These are phyloP conservation scores for Castanospermum australe DNA, from an alignment of 306 rosid genomes.

Conservation along the genomic window DNA sequence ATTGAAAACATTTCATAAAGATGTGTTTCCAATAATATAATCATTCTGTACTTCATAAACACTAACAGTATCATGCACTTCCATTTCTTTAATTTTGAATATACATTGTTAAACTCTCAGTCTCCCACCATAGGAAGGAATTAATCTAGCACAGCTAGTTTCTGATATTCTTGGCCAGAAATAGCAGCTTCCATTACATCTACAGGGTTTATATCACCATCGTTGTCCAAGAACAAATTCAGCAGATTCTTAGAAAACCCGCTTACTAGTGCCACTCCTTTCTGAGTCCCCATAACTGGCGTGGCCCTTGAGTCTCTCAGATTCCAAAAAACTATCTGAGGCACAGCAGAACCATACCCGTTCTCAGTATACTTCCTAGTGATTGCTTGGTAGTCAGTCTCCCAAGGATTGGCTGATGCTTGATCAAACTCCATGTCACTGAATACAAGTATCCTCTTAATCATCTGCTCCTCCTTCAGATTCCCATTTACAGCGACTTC, in stretches of 20 bases:
- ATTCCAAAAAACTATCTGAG: constrained; percentile 78
- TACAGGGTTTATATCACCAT: constrained; percentile 40
- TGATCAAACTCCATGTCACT: constrained; percentile 79
- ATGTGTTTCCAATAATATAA: not conserved
- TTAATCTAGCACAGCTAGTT: constrained; percentile 45
- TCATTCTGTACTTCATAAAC: not conserved
- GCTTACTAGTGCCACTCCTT: constrained; percentile 70
- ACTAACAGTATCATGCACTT: not conserved
- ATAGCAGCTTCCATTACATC: constrained; percentile 46
- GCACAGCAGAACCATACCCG: constrained; percentile 54
- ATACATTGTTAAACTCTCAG: not conserved
- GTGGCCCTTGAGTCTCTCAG: constrained; percentile 56
- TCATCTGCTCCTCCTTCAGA: constrained; percentile 54
- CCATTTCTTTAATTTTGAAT: not conserved
- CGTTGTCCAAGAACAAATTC: constrained; percentile 54
- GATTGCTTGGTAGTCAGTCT: constrained; percentile 66
- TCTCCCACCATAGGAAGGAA: not conserved
- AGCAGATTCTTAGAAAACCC: constrained; percentile 77
- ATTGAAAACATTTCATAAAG: not conserved
- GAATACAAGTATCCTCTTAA: constrained; percentile 63
- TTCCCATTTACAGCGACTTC: constrained; percentile 62
- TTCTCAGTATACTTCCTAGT: constrained; percentile 46
- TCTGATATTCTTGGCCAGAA: constrained; percentile 44
- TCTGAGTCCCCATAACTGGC: constrained; percentile 46
- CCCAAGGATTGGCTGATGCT: constrained; percentile 52